These are phyloP conservation scores for Myochromella boudieri DNA, from an alignment of 768 basidiomycete species.

Conservation along the genomic window DNA sequence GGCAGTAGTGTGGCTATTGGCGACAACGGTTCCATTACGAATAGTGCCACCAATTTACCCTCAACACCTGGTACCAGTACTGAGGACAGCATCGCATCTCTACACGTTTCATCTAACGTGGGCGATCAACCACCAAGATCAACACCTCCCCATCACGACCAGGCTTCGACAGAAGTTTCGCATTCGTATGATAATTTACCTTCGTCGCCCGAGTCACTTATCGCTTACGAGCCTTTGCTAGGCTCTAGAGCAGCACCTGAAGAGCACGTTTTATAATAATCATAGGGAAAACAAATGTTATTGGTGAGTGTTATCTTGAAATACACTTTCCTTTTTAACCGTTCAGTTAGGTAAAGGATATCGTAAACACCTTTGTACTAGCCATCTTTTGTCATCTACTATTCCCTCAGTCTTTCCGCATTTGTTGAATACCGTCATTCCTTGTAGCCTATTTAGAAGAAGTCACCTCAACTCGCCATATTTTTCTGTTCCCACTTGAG, in stretches of 20 bases:
- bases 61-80: constrained; percentile 25
- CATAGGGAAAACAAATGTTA: constrained; percentile 12
- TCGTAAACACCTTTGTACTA: constrained; percentile 10
- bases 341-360: constrained; percentile 6
- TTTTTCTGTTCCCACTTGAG: constrained; percentile 7
- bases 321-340: neutral
- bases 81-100: constrained; percentile 8
- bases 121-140: neutral
- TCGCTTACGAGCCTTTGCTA: constrained; percentile 39
- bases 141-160: constrained; percentile 4
- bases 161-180: constrained; percentile 14
- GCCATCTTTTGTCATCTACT: constrained; percentile 3
- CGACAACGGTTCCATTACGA: constrained; percentile 6
- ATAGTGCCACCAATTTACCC: constrained; percentile 8
- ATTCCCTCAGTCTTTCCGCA: constrained; percentile 3
- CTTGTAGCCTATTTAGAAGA: constrained; percentile 34
- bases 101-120: neutral
- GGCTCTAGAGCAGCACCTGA: constrained; percentile 22
- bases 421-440: constrained; percentile 23
- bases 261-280: constrained; percentile 16
- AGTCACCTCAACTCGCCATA: constrained; percentile 10
- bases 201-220: constrained; percentile 43
- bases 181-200: constrained; percentile 40
- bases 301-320: constrained; percentile 16
- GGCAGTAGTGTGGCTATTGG: constrained; percentile 16